These are phyloP conservation scores for Sphagnum magellanicum DNA, from an alignment of 228 moss, liverwort and hornwort species.

Conservation along the genomic window DNA sequence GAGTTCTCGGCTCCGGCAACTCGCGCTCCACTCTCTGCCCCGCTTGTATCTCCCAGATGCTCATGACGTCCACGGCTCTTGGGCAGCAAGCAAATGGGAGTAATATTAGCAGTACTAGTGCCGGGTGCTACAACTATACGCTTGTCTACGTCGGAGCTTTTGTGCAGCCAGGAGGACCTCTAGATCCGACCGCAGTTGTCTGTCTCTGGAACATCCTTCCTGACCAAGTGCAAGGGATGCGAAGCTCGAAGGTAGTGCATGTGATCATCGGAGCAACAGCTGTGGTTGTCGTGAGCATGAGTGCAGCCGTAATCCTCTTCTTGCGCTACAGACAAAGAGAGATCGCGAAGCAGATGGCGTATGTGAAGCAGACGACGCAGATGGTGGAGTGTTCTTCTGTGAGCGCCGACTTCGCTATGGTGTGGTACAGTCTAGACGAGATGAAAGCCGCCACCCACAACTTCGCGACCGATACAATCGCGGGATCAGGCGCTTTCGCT, in stretches of 20 bases:
- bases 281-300: neutral
- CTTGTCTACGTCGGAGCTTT: conserved; percentile 13
- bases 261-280: conserved; percentile 4
- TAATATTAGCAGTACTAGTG: neutral
- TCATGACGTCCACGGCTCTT: conserved; percentile 9
- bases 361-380: conserved; percentile 7
- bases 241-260: neutral
- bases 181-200: conserved; percentile 11
- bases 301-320: neutral
- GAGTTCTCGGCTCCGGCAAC: conserved; percentile 9
- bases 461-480: conserved; percentile 21
- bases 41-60: conserved; percentile 3
- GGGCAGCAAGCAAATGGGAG: conserved; percentile 4
- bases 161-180: conserved; percentile 14
- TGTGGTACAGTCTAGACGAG: conserved; percentile 14
- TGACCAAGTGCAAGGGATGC: neutral
- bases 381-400: conserved; percentile 9
- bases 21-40: conserved; percentile 11
- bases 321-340: neutral
- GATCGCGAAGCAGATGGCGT: conserved; percentile 2
- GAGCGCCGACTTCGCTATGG: conserved; percentile 10
- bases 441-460: conserved; percentile 30
- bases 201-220: conserved; percentile 18
- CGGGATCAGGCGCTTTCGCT: conserved; percentile 37
- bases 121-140: conserved; percentile 11